Evolutionary conservation across 2,329 filamentous ascomycete species (phyloP).

Genomic region (Fusarium protoensiforme): DNA sequence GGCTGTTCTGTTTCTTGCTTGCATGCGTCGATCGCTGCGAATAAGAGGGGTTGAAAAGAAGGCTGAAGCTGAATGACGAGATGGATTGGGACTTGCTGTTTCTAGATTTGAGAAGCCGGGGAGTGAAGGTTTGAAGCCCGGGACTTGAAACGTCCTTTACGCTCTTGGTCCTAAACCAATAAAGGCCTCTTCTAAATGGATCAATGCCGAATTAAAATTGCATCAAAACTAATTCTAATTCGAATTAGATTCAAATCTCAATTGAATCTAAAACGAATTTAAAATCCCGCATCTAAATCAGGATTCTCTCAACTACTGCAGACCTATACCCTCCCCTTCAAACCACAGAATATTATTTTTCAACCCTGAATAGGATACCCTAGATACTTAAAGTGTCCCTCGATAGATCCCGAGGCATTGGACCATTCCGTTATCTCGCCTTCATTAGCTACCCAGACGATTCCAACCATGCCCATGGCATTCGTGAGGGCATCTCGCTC

Average conservation of each 20-base stretch:
- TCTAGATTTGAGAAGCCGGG: background rate
- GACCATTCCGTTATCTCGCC: background rate
- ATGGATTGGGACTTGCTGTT: fast-evolving
- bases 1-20: background rate
- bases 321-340: too few relatives aligned
- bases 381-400: background rate
- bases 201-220: background rate
- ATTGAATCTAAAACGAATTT: background rate
- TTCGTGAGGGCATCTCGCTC: background rate
- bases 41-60: background rate
- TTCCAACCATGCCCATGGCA: background rate
- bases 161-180: background rate
- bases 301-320: too few relatives aligned
- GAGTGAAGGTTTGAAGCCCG: too few relatives aligned
- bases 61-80: background rate
- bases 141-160: background rate
- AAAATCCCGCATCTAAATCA: too few relatives aligned
- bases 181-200: background rate
- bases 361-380: background rate
- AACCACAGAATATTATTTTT: background rate
- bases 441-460: background rate
- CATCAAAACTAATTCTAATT: background rate
- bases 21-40: background rate
- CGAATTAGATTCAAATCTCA: fast-evolving
- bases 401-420: background rate